Base-by-base conservation (phyloP, 371 early-diverging fungal genomes). In the Apophysomyces ossiformis region DNA sequence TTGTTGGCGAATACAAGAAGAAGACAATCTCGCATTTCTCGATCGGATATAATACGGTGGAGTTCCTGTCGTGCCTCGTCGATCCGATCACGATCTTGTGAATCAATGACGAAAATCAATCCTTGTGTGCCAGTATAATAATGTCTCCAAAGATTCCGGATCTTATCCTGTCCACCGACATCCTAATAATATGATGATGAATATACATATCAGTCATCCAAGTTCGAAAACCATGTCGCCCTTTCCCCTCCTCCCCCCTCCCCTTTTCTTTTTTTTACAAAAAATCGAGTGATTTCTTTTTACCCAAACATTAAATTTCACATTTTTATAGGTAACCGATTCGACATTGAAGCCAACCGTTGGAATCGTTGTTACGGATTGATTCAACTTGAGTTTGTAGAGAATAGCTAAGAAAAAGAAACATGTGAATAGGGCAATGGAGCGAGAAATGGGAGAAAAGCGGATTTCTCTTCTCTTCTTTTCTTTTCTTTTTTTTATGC, bases 131-230 rank as follows among this genome's bases (percentile, higher is more conserved):
- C 93, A 4, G 92, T 89, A 66, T 92, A 94, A 76, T 95, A 95
- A 66, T 94, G 94, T 68, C 94, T 85, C 95, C 95, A 95, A 38
- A 94, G 75, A 44, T 94, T 94, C 57, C 95, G 81, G 71, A 95
- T 95, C 79, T 93, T 95, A 75, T 93, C 93, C 74, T 95, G 95
- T 63, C 95, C 95, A 60, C 95, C 95, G 0, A 95, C 93, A 76
- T 95, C 95, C 93, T 90, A 75, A 46, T 13, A 45, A 37, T 41
- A 41, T 65, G 57, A 58, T n/a, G 32, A 39, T 37, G 37, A 16
- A 13, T 26, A 26, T 26, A 26, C 32, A 2, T 26, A 26, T 26
- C 32, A 26, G 32, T 26, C 32, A 26, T 26, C 32, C 32, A 26
- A 26, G 32, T 26, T 26, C 32, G 32, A 26, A 26, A 26, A 26